Conservation (phyloP, 257 asterid species). For the Plantago elongata region DNA sequence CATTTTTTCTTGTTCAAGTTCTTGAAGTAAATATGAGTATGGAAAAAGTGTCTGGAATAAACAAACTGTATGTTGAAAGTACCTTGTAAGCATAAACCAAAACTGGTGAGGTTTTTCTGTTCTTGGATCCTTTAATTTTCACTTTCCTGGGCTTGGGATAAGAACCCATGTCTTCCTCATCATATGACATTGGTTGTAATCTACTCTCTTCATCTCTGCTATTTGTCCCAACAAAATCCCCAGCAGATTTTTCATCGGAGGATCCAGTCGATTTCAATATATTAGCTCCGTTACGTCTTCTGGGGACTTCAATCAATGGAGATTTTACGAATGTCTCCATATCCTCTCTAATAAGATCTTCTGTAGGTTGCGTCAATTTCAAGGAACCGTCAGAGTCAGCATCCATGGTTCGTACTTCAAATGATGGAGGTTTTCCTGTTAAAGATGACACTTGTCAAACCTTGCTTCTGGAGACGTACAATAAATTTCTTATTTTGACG, state of each 20-base stretch:
- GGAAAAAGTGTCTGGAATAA: conserved; percentile 8
- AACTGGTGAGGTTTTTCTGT: conserved; percentile 44
- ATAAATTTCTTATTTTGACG: conserved; percentile 1
- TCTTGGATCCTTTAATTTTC: conserved; percentile 25
- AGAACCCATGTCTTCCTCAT: conserved; percentile 38
- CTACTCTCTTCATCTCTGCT: conserved; percentile 20
- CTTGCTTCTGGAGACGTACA: conserved; percentile 1
- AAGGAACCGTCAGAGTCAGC: conserved; percentile 32
- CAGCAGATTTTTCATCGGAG: conserved; percentile 26
- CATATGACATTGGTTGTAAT: conserved; percentile 22
- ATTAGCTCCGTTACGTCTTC: conserved; percentile 34
- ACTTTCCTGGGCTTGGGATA: conserved; percentile 36
- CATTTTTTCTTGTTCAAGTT: not conserved
- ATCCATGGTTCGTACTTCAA: conserved; percentile 64
- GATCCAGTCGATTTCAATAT: conserved; percentile 23
- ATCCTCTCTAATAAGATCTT: conserved; percentile 23
- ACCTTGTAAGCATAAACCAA: conserved; percentile 73
- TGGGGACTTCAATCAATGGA: conserved; percentile 45
- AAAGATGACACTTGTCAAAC: conserved; percentile 25
- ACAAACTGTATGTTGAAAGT: not conserved
- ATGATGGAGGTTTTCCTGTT: conserved; percentile 74
- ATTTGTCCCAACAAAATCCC: conserved; percentile 22
- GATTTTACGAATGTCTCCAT: conserved; percentile 40
- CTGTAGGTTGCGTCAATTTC: conserved; percentile 22
- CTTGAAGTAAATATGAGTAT: too few species aligned